Evolutionary conservation across 805 yeast genomes (phyloP), one percentile per base, ranked within the genome.

Genomic region (Candida easanensis): DNA sequence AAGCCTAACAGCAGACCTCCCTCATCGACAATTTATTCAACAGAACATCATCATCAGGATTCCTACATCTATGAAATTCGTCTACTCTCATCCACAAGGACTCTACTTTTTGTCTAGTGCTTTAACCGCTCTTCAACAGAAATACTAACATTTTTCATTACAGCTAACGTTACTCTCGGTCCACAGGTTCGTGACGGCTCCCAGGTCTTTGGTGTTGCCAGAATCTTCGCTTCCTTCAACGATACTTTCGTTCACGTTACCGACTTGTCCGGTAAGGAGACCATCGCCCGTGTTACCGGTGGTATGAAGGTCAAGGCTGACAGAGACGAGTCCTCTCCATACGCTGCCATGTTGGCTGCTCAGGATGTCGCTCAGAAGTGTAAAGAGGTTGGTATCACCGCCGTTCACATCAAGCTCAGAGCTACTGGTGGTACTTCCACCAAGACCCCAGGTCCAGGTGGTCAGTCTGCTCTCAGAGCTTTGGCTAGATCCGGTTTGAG

Each of bases 221-320:
- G 97, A 80, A 93, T 93, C 84, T 93, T 82, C 71, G 99, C 99
- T 69, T 95, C 99, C 59, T 89, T 90, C 83, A 93, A 93, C 86
- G 99, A 93, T 81, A 93, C 99, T 59, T 93, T 93, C 79, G 99
- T 93, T 65, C 99, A 93, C 76, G 93, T 93, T 66, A 93, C 99
- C 66, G 99, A 93, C 82, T 80, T 90, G 65, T 88, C 98, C 66
- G 99, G 99, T 77, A 93, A 91, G 77, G 99, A 95, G 80, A 93
- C 99, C 79, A 91, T 93, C 70, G 84, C 96, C 80, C 89, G 98
- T 80, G 97, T 93, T 65, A 93, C 99, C 70, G 99, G 99, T 83
- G 99, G 99, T 79, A 93, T 93, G 99, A 93, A 93, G 84, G 99
- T 93, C 76, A 93, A 93, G 84, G 99, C 99, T 68, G 99, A 93